These are phyloP conservation scores for Ceratocystis cubensis DNA, from an alignment of 2,329 filamentous ascomycete genomes.

Conservation along the genomic window DNA sequence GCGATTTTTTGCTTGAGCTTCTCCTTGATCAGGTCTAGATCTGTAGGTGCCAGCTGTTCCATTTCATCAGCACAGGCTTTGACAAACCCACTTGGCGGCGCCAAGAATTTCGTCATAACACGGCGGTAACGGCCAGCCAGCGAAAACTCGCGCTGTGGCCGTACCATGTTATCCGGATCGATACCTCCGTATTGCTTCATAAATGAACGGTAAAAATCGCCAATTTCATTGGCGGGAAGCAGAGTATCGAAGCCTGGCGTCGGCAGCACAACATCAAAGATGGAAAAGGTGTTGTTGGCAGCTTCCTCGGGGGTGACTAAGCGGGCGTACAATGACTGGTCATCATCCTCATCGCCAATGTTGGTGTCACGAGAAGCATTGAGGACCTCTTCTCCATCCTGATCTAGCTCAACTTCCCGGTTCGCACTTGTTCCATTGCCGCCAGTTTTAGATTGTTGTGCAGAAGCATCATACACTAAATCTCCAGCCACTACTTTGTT, in stretches of 20 bases:
- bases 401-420: slow-evolving; percentile 26
- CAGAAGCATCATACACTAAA: slow-evolving; percentile 49
- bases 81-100: slow-evolving; percentile 53
- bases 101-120: slow-evolving; percentile 59
- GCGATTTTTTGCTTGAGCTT: slow-evolving; percentile 26
- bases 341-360: slow-evolving; percentile 33
- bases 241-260: slow-evolving; percentile 82
- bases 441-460: background rate
- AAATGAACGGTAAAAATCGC: slow-evolving; percentile 71
- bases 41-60: slow-evolving; percentile 81
- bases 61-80: slow-evolving; percentile 55
- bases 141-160: slow-evolving; percentile 75
- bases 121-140: slow-evolving; percentile 82
- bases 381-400: slow-evolving; percentile 50
- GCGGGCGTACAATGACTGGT: slow-evolving; percentile 46
- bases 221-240: slow-evolving; percentile 74
- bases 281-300: slow-evolving; percentile 58
- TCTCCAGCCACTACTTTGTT: slow-evolving; percentile 69
- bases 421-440: slow-evolving; percentile 21
- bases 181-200: slow-evolving; percentile 77
- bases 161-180: slow-evolving; percentile 76
- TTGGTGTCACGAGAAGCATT: slow-evolving; percentile 33
- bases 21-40: slow-evolving; percentile 55
- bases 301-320: slow-evolving; percentile 66
- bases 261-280: slow-evolving; percentile 83